These are phyloP conservation scores for Ustilago trichophora DNA, from an alignment of 1,284 basidiomycete species.

Conservation along the genomic window DNA sequence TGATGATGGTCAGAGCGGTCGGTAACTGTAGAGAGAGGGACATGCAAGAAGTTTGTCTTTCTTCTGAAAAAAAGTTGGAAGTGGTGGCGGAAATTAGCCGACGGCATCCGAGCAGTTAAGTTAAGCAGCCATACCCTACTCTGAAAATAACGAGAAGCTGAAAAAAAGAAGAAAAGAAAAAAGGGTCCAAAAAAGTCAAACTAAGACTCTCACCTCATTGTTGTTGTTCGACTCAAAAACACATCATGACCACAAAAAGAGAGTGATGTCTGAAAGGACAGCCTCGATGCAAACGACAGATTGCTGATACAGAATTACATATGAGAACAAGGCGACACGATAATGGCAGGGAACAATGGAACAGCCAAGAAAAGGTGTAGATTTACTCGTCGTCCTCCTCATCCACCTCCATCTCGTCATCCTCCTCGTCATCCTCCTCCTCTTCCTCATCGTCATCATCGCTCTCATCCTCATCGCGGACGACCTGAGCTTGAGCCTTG, in stretches of 20 bases:
- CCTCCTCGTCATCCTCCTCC: constrained; percentile 23
- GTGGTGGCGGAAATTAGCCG: constrained; percentile 5
- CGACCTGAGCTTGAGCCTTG: constrained; percentile 50
- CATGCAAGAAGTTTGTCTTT: not conserved
- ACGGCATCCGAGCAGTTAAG: not conserved
- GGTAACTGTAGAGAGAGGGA: constrained; percentile 1
- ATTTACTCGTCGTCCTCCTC: constrained; percentile 38
- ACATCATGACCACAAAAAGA: too few species aligned
- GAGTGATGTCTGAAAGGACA: too few species aligned
- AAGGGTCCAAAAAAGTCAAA: not conserved
- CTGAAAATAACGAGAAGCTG: not conserved
- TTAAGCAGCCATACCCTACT: not conserved
- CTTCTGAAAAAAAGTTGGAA: constrained; percentile 6
- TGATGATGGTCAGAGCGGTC: constrained; percentile 2
- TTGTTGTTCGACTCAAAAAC: too few species aligned
- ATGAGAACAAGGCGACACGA: too few species aligned
- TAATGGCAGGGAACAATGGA: too few species aligned
- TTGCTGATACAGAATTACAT: too few species aligned
- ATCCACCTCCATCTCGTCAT: constrained; percentile 40
- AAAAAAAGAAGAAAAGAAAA: not conserved
- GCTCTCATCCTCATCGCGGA: constrained; percentile 43
- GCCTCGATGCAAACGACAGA: too few species aligned
- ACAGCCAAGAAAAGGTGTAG: not conserved
- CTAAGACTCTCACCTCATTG: too few species aligned
- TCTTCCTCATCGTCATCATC: constrained; percentile 36